Percentiles rank a stretch among this genome's conserved stretches.
Conservation (phyloP, 441 rosid species). For the Geranium incanum region DNA sequence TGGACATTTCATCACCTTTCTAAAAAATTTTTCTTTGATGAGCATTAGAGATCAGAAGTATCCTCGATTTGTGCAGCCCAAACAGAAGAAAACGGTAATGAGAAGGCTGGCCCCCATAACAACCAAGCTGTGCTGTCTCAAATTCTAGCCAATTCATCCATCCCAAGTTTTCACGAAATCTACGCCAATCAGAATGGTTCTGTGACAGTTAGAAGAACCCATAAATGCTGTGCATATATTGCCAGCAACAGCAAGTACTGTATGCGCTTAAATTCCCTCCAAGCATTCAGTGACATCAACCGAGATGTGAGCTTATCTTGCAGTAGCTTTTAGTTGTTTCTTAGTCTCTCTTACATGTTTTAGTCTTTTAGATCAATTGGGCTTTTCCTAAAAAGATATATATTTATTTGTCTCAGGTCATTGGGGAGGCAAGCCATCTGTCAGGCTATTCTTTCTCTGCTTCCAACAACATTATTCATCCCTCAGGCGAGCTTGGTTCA, state of each 20-base stretch:
- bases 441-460: slow-evolving; percentile 76
- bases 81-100: slow-evolving; percentile 69
- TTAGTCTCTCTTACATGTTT: slow-evolving; percentile 1
- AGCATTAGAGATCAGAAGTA: slow-evolving; percentile 56
- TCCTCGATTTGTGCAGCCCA: slow-evolving; percentile 32
- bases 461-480: slow-evolving; percentile 72
- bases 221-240: slow-evolving; percentile 83
- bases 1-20: slow-evolving; percentile 5
- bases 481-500: slow-evolving; percentile 71
- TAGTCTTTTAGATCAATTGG: slow-evolving; percentile 11
- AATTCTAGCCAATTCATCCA: slow-evolving; percentile 65
- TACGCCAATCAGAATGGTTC: slow-evolving; percentile 36
- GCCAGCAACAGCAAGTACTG: slow-evolving; percentile 71
- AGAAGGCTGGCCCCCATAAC: slow-evolving; percentile 44
- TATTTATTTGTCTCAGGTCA: slow-evolving; percentile 37
- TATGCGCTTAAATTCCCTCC: slow-evolving; percentile 70
- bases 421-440: slow-evolving; percentile 74
- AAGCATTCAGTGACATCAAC: slow-evolving; percentile 80
- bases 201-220: slow-evolving; percentile 41
- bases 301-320: slow-evolving; percentile 60
- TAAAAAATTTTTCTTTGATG: slow-evolving; percentile 19
- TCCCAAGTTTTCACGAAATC: slow-evolving; percentile 62
- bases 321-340: slow-evolving; percentile 14
- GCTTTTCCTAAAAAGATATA: background rate
- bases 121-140: slow-evolving; percentile 43